Evolutionary conservation across 2,329 filamentous ascomycete genomes (phyloP).

Genomic region (Cladosporium phlei): DNA sequence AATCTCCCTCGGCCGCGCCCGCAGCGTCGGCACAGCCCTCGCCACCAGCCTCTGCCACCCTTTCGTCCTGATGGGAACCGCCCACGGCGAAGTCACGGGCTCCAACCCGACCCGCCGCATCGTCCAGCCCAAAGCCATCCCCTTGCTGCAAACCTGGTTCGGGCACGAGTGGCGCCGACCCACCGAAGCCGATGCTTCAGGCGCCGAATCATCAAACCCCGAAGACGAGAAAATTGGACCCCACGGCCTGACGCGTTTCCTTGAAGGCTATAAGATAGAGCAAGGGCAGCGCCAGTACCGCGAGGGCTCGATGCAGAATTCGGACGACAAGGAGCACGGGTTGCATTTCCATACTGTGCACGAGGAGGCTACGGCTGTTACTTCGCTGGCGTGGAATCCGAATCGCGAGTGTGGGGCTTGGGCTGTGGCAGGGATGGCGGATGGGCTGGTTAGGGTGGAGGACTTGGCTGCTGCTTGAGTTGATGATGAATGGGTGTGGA

Average conservation of each 20-base stretch:
- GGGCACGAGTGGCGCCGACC: constrained; percentile 50
- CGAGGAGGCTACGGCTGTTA: constrained; percentile 42
- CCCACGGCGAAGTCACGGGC: constrained; percentile 47
- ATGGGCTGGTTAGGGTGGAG: constrained; percentile 47
- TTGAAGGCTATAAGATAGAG: constrained; percentile 39
- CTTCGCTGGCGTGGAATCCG: constrained; percentile 48
- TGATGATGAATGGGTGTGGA: neutral
- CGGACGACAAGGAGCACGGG: constrained; percentile 20
- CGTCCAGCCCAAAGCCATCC: constrained; percentile 45
- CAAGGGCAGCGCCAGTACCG: constrained; percentile 17
- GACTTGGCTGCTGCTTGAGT: constrained; percentile 33
- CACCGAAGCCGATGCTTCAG: constrained; percentile 16
- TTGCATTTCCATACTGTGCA: constrained; percentile 37
- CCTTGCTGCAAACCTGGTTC: constrained; percentile 55
- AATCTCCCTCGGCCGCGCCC: constrained; percentile 35
- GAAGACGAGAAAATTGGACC: constrained; percentile 4
- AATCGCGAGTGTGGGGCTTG: constrained; percentile 46
- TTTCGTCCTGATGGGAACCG: constrained; percentile 48
- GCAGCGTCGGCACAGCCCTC: constrained; percentile 36
- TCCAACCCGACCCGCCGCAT: constrained; percentile 51
- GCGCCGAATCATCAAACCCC: neutral
- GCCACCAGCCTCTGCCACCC: constrained; percentile 52
- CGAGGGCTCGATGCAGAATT: constrained; percentile 18
- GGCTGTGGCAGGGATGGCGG: constrained; percentile 47
- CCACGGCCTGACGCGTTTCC: constrained; percentile 31